These are phyloP conservation scores for Trifolium fragiferum DNA, from an alignment of 306 rosid genomes.

Conservation along the genomic window DNA sequence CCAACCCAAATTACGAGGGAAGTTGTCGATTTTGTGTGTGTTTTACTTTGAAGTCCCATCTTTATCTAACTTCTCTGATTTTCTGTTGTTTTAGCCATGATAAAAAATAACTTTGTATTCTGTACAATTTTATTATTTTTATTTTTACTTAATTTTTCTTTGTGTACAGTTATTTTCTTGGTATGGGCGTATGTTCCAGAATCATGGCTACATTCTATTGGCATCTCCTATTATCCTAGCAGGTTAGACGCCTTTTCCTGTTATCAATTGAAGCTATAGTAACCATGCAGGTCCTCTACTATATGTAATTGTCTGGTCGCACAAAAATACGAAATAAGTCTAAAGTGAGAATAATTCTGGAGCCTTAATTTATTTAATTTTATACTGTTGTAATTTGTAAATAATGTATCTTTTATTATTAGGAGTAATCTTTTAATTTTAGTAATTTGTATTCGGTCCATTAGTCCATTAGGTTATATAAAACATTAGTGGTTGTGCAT, in stretches of 20 bases:
- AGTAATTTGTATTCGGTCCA: too few relatives aligned
- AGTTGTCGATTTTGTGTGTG: background rate
- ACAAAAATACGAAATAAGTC: background rate
- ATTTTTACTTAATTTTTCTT: constrained; percentile 13
- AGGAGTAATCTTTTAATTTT: too few relatives aligned
- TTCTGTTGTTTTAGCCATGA: background rate
- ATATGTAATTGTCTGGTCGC: background rate
- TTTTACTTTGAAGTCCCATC: constrained; percentile 14
- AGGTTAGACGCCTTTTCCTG: constrained; percentile 55
- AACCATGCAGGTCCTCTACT: constrained; percentile 8
- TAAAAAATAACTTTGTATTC: constrained; percentile 13
- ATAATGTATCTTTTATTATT: too few relatives aligned
- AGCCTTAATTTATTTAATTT: background rate
- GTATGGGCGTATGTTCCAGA: constrained; percentile 96
- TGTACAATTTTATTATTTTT: constrained; percentile 12
- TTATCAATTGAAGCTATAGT: constrained; percentile 25
- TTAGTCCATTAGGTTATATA: too few relatives aligned
- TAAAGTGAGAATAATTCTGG: background rate
- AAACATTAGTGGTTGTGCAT: too few relatives aligned
- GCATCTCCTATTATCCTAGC: constrained; percentile 88
- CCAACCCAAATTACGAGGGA: too few relatives aligned
- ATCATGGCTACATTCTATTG: constrained; percentile 79
- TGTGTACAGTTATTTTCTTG: constrained; percentile 74
- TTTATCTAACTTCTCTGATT: constrained; percentile 3
- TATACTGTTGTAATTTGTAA: background rate